Conservation (phyloP, 768 basidiomycete genomes). For the Trametes elegans region DNA sequence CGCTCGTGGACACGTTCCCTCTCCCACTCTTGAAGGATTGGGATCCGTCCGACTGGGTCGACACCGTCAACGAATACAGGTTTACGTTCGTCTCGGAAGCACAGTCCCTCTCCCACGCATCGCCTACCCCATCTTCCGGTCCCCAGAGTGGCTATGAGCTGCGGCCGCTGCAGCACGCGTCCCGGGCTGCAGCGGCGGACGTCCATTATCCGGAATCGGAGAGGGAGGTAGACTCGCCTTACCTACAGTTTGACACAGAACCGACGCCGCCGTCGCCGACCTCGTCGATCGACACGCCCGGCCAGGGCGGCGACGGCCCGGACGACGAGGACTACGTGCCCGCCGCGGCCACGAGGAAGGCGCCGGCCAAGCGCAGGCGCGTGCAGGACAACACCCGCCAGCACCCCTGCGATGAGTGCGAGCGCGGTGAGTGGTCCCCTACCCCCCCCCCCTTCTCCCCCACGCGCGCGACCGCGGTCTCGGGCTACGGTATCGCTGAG, state of each 20-base stretch:
- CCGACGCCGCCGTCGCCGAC: neutral
- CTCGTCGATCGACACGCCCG: neutral
- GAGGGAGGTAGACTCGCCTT: too few relatives aligned
- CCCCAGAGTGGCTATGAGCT: neutral
- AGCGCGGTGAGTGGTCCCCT: neutral
- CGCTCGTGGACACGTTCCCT: neutral
- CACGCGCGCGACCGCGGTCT: neutral
- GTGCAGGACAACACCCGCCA: slow-evolving; percentile 4
- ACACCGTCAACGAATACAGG: neutral
- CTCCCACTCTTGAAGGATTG: neutral
- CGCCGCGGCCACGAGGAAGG: neutral
- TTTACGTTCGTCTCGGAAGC: neutral
- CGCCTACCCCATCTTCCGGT: too few relatives aligned
- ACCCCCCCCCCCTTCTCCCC: neutral
- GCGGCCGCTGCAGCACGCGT: neutral
- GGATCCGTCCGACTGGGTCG: neutral
- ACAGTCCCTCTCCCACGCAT: neutral
- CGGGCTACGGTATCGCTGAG: neutral
- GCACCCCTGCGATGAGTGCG: neutral
- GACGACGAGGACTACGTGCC: neutral
- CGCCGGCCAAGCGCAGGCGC: neutral
- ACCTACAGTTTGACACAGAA: too few relatives aligned
- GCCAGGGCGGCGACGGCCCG: neutral
- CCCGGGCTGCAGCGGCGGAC: neutral
- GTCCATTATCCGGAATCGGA: neutral